Evolutionary conservation across 2,329 filamentous ascomycete genomes (phyloP), one percentile per base, ranked within the genome.

Genomic region (Pseudopithomyces maydicus): DNA sequence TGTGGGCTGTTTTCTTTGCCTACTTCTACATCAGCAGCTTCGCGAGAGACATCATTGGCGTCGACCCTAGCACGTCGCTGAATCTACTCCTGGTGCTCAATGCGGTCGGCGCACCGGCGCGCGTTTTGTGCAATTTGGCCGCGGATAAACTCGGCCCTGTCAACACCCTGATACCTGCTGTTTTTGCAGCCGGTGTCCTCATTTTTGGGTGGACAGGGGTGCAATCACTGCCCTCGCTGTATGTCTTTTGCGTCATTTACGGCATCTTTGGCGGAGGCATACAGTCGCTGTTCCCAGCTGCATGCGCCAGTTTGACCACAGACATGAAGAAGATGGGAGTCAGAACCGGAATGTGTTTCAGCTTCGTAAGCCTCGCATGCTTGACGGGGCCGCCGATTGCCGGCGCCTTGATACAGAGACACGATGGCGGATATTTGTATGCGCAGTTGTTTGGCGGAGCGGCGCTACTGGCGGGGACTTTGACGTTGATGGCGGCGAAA

Each of bases 61-160:
- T 51, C 4, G 38, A 43, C n/a, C 35, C 36, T 6, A 33, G 26
- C n/a, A 42, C 36, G 23, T 74, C 6, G 75, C 74, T 63, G 23
- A 56, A 64, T 32, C 69, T 85, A 2, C 72, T 82, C 1, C 80
- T 85, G 41, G 75, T 84, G 51, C 52, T 66, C n/a, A 66, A 66
- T 66, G 81, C 78, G 1, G 77, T 80, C 0, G 81, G 81, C 0
- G 72, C 83, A 5, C 73, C 81, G 6, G 83, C 83, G 0, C 78
- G 83, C 4, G 70, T 84, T 0, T 64, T 82, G 0, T 81, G 81
- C 0, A 78, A 78, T 3, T 73, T 79, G 6, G 57, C 83, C 4
- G 80, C 80, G 0, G 76, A 79, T 49, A 69, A 59, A 39, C 51
- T 80, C 32, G 81, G 80, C 0, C 70, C 77, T 2, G 60, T 82